Percentiles rank a stretch among this genome's conserved stretches.
phyloP scores from a whole-genome alignment of 176 grass and related monocot species.

The Rhynchospora breviuscula region DNA sequence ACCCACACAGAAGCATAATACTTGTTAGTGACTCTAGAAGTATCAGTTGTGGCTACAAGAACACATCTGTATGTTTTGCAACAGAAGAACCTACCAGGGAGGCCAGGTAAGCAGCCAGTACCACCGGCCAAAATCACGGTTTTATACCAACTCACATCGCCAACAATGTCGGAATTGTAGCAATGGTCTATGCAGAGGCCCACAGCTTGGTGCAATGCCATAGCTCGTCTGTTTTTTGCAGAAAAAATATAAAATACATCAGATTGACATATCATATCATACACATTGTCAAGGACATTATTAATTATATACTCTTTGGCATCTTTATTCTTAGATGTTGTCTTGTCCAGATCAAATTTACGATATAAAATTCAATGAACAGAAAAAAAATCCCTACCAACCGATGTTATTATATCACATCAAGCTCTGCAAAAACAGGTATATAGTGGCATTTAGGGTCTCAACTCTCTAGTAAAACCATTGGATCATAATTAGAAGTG shows the following conservation, averaged over 20 bases:
- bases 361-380: not conserved
- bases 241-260: slow-evolving; percentile 18
- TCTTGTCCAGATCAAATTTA: not conserved
- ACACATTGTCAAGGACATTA: not conserved
- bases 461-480: not conserved
- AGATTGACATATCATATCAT: not conserved
- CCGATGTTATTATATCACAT: not conserved
- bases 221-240: slow-evolving; percentile 47
- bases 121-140: slow-evolving; percentile 78
- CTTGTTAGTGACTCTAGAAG: not conserved
- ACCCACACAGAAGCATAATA: not conserved
- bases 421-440: not conserved
- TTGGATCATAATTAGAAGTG: not conserved
- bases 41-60: not conserved
- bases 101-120: slow-evolving; percentile 71
- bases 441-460: not conserved
- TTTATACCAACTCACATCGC: slow-evolving; percentile 79
- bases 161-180: slow-evolving; percentile 40
- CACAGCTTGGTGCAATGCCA: slow-evolving; percentile 83
- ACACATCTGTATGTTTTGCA: not conserved
- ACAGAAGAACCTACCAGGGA: slow-evolving; percentile 52
- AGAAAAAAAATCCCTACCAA: not conserved
- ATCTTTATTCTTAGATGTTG: not conserved
- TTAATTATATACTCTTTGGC: not conserved
- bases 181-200: slow-evolving; percentile 94